Evolutionary conservation across 2,329 filamentous ascomycete genomes (phyloP).

Genomic region (Monosporascus sp.): DNA sequence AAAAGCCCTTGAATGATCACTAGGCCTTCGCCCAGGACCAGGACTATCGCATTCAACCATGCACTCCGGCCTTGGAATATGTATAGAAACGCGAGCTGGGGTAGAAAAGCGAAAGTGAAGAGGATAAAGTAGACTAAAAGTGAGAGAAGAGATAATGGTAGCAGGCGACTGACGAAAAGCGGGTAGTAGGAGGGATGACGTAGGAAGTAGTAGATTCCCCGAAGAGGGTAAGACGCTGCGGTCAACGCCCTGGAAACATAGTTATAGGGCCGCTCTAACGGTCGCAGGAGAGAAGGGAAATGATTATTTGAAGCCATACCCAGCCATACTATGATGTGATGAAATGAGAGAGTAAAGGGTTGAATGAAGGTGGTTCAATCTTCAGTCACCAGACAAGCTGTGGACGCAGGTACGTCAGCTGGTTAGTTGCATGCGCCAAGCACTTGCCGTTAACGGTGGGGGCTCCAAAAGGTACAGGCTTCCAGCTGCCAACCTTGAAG

Average conservation of each 20-base stretch:
- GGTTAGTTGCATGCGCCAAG: not conserved
- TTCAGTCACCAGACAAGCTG: too few species aligned
- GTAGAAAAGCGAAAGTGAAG: slow-evolving; percentile 83
- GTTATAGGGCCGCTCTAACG: slow-evolving; percentile 31
- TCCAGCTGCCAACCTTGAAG: too few species aligned
- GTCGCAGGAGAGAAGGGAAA: slow-evolving; percentile 13
- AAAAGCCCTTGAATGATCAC: slow-evolving; percentile 68
- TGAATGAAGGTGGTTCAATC: too few species aligned
- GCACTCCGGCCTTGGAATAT: slow-evolving; percentile 84
- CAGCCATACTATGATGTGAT: not conserved
- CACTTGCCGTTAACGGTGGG: not conserved
- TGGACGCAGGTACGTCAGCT: not conserved
- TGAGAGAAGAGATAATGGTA: slow-evolving; percentile 79
- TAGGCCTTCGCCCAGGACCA: slow-evolving; percentile 79
- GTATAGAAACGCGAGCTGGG: slow-evolving; percentile 81
- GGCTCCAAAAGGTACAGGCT: not conserved
- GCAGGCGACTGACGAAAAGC: slow-evolving; percentile 68
- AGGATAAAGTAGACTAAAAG: slow-evolving; percentile 77
- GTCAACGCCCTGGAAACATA: slow-evolving; percentile 40
- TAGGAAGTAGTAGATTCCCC: slow-evolving; percentile 79
- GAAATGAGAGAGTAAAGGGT: too few species aligned
- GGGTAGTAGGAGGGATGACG: slow-evolving; percentile 77
- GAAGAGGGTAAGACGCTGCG: slow-evolving; percentile 52
- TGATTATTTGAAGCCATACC: slow-evolving; percentile 18
- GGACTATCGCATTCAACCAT: slow-evolving; percentile 83